These are phyloP conservation scores for Penicillium pulvis DNA, from an alignment of 495 filamentous ascomycete species.

Conservation along the genomic window DNA sequence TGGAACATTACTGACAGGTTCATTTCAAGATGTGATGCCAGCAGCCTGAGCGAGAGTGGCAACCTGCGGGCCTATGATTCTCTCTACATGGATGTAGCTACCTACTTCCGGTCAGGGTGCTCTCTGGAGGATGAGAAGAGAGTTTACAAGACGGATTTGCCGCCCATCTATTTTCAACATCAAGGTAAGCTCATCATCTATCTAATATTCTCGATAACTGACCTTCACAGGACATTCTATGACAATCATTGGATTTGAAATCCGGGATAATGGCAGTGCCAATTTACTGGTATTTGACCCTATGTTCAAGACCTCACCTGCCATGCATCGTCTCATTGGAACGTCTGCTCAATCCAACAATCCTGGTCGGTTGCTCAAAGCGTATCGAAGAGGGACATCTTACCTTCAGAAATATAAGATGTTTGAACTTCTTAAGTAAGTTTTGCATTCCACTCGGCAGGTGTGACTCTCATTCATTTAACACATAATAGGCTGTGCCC, in stretches of 20 bases:
- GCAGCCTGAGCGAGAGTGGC: slow-evolving; percentile 44
- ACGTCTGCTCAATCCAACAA: slow-evolving; percentile 42
- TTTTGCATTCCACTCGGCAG: neutral
- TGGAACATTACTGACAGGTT: slow-evolving; percentile 9
- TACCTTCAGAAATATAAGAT: slow-evolving; percentile 70
- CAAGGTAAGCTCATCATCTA: slow-evolving; percentile 47
- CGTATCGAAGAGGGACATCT: slow-evolving; percentile 66
- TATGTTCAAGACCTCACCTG: slow-evolving; percentile 70
- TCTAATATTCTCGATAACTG: neutral
- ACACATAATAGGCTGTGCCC: slow-evolving; percentile 10
- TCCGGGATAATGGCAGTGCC: slow-evolving; percentile 59
- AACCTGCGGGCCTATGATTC: slow-evolving; percentile 50
- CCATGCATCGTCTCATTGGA: slow-evolving; percentile 59
- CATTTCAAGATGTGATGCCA: slow-evolving; percentile 53
- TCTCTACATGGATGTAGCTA: slow-evolving; percentile 68
- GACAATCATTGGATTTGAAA: slow-evolving; percentile 88
- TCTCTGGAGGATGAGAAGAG: slow-evolving; percentile 43
- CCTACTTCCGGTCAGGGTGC: slow-evolving; percentile 66
- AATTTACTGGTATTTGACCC: slow-evolving; percentile 90
- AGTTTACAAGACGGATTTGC: slow-evolving; percentile 66
- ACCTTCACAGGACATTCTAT: slow-evolving; percentile 72
- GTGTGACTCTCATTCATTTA: neutral
- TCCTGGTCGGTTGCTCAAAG: slow-evolving; percentile 61
- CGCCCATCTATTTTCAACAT: slow-evolving; percentile 92
- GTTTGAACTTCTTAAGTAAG: slow-evolving; percentile 80